Percentiles rank a stretch among this genome's conserved stretches.
Evolutionary conservation across 2,329 filamentous ascomycete species (phyloP).

Genomic region (Colletotrichum sp.): DNA sequence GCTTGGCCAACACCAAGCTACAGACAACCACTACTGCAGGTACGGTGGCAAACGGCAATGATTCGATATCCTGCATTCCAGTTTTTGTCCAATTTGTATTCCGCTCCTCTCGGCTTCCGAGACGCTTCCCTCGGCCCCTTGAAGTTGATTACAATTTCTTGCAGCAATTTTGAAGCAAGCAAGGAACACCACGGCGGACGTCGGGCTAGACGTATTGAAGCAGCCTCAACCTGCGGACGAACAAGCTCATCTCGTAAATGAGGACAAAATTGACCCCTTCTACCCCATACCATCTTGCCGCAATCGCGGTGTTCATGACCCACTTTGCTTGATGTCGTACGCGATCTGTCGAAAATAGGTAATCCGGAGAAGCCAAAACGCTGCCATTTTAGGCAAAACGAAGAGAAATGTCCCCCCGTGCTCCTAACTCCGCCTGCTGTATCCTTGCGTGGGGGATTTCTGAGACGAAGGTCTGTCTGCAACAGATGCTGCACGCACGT

Average conservation of each 20-base stretch:
- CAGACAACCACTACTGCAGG: conserved; percentile 11
- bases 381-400: conserved; percentile 1
- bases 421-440: not conserved
- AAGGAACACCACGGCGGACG: not conserved
- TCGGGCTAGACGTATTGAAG: not conserved
- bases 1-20: not conserved
- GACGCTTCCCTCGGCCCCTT: conserved; percentile 3
- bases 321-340: not conserved
- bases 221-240: not conserved
- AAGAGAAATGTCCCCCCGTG: not conserved
- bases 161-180: not conserved
- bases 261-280: not conserved
- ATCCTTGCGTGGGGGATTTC: conserved; percentile 9
- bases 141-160: conserved; percentile 12
- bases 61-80: not conserved
- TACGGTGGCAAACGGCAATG: not conserved
- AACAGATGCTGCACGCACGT: conserved; percentile 5
- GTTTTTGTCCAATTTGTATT: not conserved
- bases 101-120: conserved; percentile 2
- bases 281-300: not conserved
- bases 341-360: not conserved
- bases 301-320: not conserved
- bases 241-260: not conserved
- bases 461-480: conserved; percentile 15
- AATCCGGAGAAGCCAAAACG: not conserved